Base-by-base conservation (phyloP, 1,139 yeast genomes). In the Suhomyces maxii region DNA sequence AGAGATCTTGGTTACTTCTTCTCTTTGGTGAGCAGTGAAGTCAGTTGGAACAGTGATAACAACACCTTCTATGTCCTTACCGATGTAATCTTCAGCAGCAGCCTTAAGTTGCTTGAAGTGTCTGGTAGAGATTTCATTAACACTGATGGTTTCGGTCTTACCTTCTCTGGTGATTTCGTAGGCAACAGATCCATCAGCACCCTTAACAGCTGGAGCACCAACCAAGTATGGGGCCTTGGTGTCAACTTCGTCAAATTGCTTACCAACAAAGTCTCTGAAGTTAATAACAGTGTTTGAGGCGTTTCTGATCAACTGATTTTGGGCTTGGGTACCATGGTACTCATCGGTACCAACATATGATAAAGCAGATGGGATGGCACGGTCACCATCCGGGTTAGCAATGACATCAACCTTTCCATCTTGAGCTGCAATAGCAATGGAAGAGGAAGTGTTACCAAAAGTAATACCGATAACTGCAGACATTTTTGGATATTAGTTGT, bases 331-430 rank as follows among this genome's bases (percentile, higher is more conserved):
- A 51, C 99, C 99, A 66, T 93, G 97, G 73, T 89, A 93, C 74
- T 93, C 99, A 67, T 93, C 98, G 46, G 80, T 85, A 53, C 95
- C 97, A 52, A 90, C 90, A 67, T 91, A 93, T 12, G 98, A 85
- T 54, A 93, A 78, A 47, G 88, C 88, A 25, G 98, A 87, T 53
- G 98, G 97, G 64, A 93, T 93, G 52, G 95, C 81, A 75, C 99
- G 90, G 72, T 95, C 99, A 68, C 99, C 99, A 65, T 93, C 99
- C 59, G 95, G 97, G 81, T 93, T 93, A 58, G 99, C 99, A 68
- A 93, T 93, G 55, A 93, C 96, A 64, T 93, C 97, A 51, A 90
- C 95, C 68, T 87, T 89, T 49, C 96, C 96, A 59, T 91, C 97
- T 63, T 77, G 72, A 47, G 86, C 82, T 56, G 91, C 90, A 64